These are phyloP conservation scores for Pseudocercospora vitis DNA, from an alignment of 2,329 filamentous ascomycete genomes.

Conservation along the genomic window DNA sequence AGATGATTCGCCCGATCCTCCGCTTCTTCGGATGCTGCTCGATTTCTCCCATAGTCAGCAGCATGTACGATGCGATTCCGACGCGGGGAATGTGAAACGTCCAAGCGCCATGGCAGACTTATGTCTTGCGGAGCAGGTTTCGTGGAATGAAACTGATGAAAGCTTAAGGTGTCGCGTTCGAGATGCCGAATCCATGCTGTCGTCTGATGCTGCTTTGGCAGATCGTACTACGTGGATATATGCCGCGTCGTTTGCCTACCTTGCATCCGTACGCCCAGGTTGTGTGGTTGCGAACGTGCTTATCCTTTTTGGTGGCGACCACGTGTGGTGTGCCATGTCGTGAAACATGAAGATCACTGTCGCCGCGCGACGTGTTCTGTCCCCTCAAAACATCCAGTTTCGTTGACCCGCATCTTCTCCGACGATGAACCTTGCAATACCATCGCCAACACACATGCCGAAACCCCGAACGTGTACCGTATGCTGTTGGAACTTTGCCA, in stretches of 20 bases:
- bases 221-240: too few relatives aligned
- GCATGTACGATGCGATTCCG: background rate
- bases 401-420: conserved; percentile 2
- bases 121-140: background rate
- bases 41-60: background rate
- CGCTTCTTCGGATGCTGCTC: background rate
- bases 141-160: background rate
- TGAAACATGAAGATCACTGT: conserved; percentile 2
- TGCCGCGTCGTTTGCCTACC: background rate
- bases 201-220: too few relatives aligned
- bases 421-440: background rate
- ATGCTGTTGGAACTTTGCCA: too few relatives aligned
- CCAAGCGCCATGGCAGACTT: background rate
- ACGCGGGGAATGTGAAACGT: background rate
- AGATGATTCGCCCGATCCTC: background rate
- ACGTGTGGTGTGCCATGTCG: background rate
- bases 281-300: too few relatives aligned
- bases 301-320: background rate
- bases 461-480: background rate
- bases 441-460: background rate
- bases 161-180: background rate
- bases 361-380: background rate
- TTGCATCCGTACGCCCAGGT: too few relatives aligned
- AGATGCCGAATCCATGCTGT: background rate
- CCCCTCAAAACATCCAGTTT: conserved; percentile 1